phyloP scores from a whole-genome alignment of 108 stramenopile genomes.

The Skeletonema tropicum region DNA sequence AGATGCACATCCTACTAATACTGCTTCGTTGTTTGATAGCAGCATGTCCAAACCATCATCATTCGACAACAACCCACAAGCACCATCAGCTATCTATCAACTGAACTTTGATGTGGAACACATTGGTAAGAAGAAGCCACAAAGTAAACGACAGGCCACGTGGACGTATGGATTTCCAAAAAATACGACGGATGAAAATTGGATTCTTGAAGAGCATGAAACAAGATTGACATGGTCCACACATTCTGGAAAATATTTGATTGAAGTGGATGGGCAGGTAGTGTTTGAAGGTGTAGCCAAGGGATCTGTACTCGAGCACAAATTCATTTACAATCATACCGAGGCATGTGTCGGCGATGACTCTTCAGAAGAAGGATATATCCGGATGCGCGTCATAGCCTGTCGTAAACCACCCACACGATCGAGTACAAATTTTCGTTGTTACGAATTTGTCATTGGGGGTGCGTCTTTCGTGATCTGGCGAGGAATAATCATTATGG shows the following conservation, averaged over 20 bases:
- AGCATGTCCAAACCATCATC: not conserved
- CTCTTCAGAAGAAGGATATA: not conserved
- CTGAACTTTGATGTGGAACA: conserved; percentile 41
- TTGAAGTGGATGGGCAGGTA: conserved; percentile 34
- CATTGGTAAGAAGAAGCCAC: conserved; percentile 38
- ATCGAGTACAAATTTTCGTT: conserved; percentile 38
- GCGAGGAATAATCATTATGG: not conserved
- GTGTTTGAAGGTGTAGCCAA: conserved; percentile 20
- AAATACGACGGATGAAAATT: not conserved
- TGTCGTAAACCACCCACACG: conserved; percentile 43
- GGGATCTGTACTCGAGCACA: conserved; percentile 41
- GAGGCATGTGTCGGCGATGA: conserved; percentile 16
- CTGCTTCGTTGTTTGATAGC: too few relatives aligned
- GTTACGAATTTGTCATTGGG: conserved; percentile 47
- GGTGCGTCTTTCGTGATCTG: conserved; percentile 31
- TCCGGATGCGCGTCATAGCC: conserved; percentile 30
- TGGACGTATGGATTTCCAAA: conserved; percentile 35
- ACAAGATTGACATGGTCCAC: conserved; percentile 39
- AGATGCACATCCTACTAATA: too few relatives aligned
- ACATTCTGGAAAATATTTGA: conserved; percentile 33
- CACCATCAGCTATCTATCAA: conserved; percentile 18
- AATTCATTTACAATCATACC: conserved; percentile 35
- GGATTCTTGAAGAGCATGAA: conserved; percentile 23
- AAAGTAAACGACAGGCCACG: conserved; percentile 32
- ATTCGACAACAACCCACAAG: not conserved